Evolutionary conservation across 2,329 filamentous ascomycete genomes (phyloP).

Genomic region (Dothistroma pini): DNA sequence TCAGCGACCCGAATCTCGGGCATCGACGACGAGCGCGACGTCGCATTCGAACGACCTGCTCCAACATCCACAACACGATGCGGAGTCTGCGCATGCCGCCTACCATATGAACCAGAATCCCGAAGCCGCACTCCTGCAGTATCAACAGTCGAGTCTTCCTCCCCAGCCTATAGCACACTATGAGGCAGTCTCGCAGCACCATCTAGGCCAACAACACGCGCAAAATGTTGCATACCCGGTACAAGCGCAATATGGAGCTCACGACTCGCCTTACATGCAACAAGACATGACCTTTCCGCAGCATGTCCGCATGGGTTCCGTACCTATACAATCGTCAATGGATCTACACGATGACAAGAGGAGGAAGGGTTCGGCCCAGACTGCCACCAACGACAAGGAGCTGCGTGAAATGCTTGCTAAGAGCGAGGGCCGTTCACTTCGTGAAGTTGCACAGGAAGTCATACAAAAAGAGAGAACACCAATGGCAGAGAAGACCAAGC

Average conservation of each 20-base stretch:
- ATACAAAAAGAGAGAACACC: conserved; percentile 76
- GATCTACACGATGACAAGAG: conserved; percentile 45
- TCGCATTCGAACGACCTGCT: conserved; percentile 28
- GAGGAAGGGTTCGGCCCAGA: conserved; percentile 59
- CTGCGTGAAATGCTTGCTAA: conserved; percentile 70
- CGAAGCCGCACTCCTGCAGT: conserved; percentile 33
- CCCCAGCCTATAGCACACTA: conserved; percentile 25
- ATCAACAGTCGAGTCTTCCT: conserved; percentile 28
- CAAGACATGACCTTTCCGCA: conserved; percentile 28
- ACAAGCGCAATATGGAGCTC: conserved; percentile 22
- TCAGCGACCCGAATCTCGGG: conserved; percentile 32
- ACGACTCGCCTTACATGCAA: conserved; percentile 28
- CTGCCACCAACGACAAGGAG: conserved; percentile 76
- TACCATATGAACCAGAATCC: conserved; percentile 24
- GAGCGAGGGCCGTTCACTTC: conserved; percentile 64
- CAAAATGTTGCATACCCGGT: conserved; percentile 24
- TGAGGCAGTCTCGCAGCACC: conserved; percentile 13
- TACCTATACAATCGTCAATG: conserved; percentile 22
- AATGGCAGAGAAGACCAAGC: conserved; percentile 76
- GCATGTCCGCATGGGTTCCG: conserved; percentile 29
- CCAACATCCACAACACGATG: conserved; percentile 23
- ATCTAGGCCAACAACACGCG: conserved; percentile 20
- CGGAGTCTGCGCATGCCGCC: conserved; percentile 16
- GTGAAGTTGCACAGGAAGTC: conserved; percentile 70
- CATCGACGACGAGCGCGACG: conserved; percentile 35